Evolutionary conservation across 208 protist species (phyloP).

Genomic region (Leishmania gerbilli): DNA sequence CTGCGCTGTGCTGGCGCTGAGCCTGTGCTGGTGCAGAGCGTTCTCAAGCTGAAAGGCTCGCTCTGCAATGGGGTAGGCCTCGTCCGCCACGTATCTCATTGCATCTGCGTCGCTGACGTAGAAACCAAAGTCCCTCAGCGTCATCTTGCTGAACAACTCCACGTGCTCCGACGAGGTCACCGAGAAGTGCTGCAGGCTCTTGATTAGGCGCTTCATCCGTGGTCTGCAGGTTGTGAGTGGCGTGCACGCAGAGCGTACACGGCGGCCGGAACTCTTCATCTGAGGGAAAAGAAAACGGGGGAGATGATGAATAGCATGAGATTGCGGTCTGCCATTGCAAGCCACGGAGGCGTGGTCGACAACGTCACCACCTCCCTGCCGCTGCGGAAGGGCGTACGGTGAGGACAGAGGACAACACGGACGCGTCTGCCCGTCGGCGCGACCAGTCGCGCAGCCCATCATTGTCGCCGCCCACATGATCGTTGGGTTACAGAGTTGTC

Average conservation of each 20-base stretch:
- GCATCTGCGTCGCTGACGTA: slow-evolving; percentile 47
- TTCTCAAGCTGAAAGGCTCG: slow-evolving; percentile 47
- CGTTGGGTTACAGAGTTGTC: not conserved
- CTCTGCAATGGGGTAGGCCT: slow-evolving; percentile 28
- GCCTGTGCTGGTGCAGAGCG: slow-evolving; percentile 34
- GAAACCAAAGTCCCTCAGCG: slow-evolving; percentile 42
- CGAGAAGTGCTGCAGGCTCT: slow-evolving; percentile 27
- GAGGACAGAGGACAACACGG: too few relatives aligned
- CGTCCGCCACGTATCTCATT: slow-evolving; percentile 26
- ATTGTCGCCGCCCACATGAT: not conserved
- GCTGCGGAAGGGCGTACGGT: not conserved
- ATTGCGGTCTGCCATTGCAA: not conserved
- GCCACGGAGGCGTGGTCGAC: not conserved
- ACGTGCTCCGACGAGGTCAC: slow-evolving; percentile 22
- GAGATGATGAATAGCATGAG: not conserved
- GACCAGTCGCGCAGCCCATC: not conserved
- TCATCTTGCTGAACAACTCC: slow-evolving; percentile 31
- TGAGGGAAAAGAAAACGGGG: not conserved
- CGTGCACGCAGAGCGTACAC: not conserved
- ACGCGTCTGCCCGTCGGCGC: not conserved
- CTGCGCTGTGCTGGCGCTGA: not conserved
- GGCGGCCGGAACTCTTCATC: not conserved
- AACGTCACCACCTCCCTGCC: not conserved
- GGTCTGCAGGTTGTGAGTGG: not conserved
- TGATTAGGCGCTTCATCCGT: slow-evolving; percentile 32